Evolutionary conservation across 2,329 filamentous ascomycete genomes (phyloP).

Genomic region (Lecanoromycetidae sp.): DNA sequence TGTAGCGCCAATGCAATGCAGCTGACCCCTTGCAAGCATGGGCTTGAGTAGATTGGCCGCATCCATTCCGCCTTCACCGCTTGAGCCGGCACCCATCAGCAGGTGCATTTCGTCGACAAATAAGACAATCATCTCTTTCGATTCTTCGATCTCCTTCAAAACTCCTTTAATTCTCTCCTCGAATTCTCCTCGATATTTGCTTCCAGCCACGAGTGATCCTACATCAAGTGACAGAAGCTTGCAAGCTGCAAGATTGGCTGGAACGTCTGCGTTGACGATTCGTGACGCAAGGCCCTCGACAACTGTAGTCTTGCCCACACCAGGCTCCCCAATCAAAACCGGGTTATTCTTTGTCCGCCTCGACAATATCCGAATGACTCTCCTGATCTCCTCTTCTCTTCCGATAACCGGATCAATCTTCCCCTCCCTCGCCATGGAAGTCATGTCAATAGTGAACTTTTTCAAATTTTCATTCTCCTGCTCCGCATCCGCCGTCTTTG

Average conservation of each 20-base stretch:
- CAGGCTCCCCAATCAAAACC: conserved; percentile 91
- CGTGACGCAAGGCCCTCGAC: conserved; percentile 91
- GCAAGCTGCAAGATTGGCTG: conserved; percentile 87
- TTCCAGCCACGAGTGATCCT: conserved; percentile 85
- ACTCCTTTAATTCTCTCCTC: conserved; percentile 99
- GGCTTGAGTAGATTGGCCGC: conserved; percentile 95
- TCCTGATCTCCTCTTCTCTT: conserved; percentile 85
- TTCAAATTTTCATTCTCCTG: conserved; percentile 88
- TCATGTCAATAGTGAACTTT: conserved; percentile 99
- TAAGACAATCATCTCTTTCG: conserved; percentile 91
- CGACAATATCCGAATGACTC: conserved; percentile 83
- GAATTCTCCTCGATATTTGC: conserved; percentile 97
- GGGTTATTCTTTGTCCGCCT: conserved; percentile 97
- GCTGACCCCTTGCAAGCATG: conserved; percentile 89
- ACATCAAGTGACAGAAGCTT: conserved; percentile 91
- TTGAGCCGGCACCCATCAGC: conserved; percentile 91
- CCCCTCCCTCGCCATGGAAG: conserved; percentile 84
- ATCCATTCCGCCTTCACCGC: conserved; percentile 96
- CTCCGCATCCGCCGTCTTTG: conserved; percentile 85
- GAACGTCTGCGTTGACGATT: conserved; percentile 93
- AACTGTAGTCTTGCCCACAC: conserved; percentile 96
- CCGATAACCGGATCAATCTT: conserved; percentile 98
- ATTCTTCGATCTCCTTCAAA: conserved; percentile 87
- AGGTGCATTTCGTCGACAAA: conserved; percentile 99
- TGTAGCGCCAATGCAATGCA: conserved; percentile 96